Percentiles rank a stretch among this genome's conserved stretches.
Conservation (phyloP, 768 basidiomycete genomes). For the Lactarius psammicola region DNA sequence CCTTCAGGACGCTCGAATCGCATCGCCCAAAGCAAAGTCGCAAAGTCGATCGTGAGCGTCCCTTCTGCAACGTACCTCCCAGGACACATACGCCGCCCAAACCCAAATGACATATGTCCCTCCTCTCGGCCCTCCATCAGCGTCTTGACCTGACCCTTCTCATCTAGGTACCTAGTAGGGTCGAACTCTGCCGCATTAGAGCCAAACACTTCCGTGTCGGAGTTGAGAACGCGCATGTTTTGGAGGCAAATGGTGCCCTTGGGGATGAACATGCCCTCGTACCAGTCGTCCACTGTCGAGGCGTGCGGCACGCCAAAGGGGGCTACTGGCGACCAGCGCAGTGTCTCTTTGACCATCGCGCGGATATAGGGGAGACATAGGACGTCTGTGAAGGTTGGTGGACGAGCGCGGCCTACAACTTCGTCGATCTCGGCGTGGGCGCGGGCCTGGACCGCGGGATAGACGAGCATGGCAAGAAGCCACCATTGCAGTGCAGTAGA, state of each 20-base stretch:
- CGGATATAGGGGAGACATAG: slow-evolving; percentile 40
- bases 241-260: slow-evolving; percentile 7
- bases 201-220: not conserved
- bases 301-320: slow-evolving; percentile 29
- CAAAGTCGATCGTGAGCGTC: slow-evolving; percentile 36
- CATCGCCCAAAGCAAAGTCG: slow-evolving; percentile 33
- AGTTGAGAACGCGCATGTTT: slow-evolving; percentile 16
- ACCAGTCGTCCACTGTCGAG: slow-evolving; percentile 7
- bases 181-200: not conserved
- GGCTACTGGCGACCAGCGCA: slow-evolving; percentile 31
- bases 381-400: slow-evolving; percentile 40
- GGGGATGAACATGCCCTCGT: slow-evolving; percentile 25
- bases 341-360: slow-evolving; percentile 38
- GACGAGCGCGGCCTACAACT: slow-evolving; percentile 36
- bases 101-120: slow-evolving; percentile 32
- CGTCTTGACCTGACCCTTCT: not conserved
- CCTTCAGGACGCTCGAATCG: slow-evolving; percentile 21
- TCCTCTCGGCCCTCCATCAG: slow-evolving; percentile 32
- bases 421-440: slow-evolving; percentile 45
- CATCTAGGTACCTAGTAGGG: slow-evolving; percentile 5
- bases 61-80: slow-evolving; percentile 36
- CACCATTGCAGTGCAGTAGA: slow-evolving; percentile 35
- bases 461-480: slow-evolving; percentile 41
- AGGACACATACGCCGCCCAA: slow-evolving; percentile 35
- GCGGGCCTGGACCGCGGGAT: slow-evolving; percentile 39